phyloP scores from a whole-genome alignment of 176 grass and related monocot species.

The Typha latifolia region DNA sequence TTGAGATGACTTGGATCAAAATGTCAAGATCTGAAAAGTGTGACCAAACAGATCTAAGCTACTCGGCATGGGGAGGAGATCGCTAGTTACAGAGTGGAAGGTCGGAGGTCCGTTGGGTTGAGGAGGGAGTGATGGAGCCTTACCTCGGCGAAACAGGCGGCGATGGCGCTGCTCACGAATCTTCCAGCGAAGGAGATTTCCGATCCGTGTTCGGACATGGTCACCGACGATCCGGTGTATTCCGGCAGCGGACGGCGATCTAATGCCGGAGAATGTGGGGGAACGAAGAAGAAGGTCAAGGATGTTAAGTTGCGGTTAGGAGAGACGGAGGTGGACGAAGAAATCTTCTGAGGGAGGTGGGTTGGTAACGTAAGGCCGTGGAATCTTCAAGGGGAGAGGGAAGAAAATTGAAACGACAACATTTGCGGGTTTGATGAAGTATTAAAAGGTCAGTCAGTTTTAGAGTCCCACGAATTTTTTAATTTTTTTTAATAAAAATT shows the following conservation, averaged over 20 bases:
- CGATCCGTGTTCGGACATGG: constrained; percentile 18
- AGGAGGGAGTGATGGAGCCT: not conserved
- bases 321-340: not conserved
- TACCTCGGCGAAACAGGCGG: constrained; percentile 90
- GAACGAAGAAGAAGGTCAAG: not conserved
- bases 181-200: constrained; percentile 55
- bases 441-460: too few species aligned
- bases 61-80: too few species aligned
- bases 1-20: too few species aligned
- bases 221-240: not conserved
- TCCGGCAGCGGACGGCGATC: not conserved
- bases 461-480: too few species aligned
- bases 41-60: too few species aligned
- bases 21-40: too few species aligned
- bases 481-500: too few species aligned
- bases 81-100: too few species aligned
- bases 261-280: not conserved
- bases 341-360: not conserved
- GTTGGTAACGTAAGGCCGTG: not conserved
- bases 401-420: not conserved
- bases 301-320: not conserved
- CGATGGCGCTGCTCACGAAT: constrained; percentile 84
- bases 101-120: not conserved
- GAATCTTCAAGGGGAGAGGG: not conserved
- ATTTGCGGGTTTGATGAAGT: too few species aligned